Percentiles rank a stretch among this genome's conserved stretches.
Evolutionary conservation across 495 filamentous ascomycete species (phyloP).

Genomic region (Bryoglossum gracile): DNA sequence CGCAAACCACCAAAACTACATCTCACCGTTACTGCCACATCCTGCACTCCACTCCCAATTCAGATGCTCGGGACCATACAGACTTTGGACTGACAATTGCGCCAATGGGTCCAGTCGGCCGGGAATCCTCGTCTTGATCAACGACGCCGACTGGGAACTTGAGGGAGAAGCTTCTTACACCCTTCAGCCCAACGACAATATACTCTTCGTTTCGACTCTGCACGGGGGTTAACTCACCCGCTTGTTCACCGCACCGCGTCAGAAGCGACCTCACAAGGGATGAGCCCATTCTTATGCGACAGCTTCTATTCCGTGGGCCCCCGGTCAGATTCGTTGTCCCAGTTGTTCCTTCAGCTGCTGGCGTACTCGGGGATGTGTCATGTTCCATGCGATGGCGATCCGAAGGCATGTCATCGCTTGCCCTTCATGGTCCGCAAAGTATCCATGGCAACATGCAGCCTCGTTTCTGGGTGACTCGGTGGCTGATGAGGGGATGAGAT

Average conservation of each 20-base stretch:
- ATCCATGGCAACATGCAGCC: too few relatives aligned
- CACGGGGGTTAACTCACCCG: slow-evolving; percentile 63
- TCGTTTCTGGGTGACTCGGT: too few relatives aligned
- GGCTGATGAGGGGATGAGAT: too few relatives aligned
- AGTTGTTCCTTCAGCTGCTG: too few relatives aligned
- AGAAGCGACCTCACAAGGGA: background rate
- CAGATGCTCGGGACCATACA: background rate
- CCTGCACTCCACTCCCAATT: background rate
- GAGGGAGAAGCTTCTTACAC: slow-evolving; percentile 90
- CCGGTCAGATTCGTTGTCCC: too few relatives aligned
- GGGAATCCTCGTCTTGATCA: slow-evolving; percentile 95
- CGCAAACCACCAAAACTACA: too few relatives aligned
- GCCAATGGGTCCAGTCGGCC: slow-evolving; percentile 58
- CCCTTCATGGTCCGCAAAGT: too few relatives aligned
- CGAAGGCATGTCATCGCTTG: too few relatives aligned
- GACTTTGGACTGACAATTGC: slow-evolving; percentile 7
- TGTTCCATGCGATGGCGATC: too few relatives aligned
- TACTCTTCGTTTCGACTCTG: slow-evolving; percentile 95
- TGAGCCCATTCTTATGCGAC: background rate
- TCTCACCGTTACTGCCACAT: slow-evolving; percentile 3
- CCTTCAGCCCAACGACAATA: slow-evolving; percentile 72
- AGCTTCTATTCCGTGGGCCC: background rate
- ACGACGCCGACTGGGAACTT: slow-evolving; percentile 97
- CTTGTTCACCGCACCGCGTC: background rate
- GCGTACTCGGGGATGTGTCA: too few relatives aligned